Evolutionary conservation across 2,329 filamentous ascomycete species (phyloP).

Genomic region (Ophiostoma montium): DNA sequence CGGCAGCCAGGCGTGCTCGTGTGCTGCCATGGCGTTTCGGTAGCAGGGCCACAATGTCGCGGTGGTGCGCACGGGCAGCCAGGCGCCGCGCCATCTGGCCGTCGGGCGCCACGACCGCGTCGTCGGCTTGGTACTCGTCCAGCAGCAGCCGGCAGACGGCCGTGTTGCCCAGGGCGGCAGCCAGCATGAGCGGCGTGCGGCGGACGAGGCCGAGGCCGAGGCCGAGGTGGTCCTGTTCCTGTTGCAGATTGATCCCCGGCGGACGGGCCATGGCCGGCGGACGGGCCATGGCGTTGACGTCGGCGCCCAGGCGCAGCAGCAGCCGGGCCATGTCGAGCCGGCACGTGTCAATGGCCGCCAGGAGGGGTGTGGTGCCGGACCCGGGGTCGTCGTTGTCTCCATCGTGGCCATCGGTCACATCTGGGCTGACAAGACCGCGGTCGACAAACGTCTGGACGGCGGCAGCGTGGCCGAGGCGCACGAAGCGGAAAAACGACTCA

Average conservation of each 20-base stretch:
- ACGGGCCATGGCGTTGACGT: conserved; percentile 18
- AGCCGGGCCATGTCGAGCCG: conserved; percentile 20
- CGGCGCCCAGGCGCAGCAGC: conserved; percentile 23
- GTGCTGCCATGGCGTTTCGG: conserved; percentile 25
- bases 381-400: background rate
- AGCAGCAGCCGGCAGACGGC: conserved; percentile 27
- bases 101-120: conserved; percentile 29
- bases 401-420: conserved; percentile 16
- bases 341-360: conserved; percentile 21
- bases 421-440: conserved; percentile 25
- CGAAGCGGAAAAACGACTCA: conserved; percentile 2
- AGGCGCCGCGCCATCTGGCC: conserved; percentile 31
- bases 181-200: conserved; percentile 31
- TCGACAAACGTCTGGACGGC: conserved; percentile 19
- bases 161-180: conserved; percentile 26
- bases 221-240: no score
- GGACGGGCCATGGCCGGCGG: background rate
- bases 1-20: conserved; percentile 23
- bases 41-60: conserved; percentile 29
- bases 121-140: conserved; percentile 27
- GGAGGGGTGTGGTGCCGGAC: conserved; percentile 21
- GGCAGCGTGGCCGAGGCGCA: conserved; percentile 14
- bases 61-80: conserved; percentile 26
- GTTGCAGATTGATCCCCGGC: no score
- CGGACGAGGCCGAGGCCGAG: conserved; percentile 16